Evolutionary conservation across 2,329 filamentous ascomycete species (phyloP), one percentile per base, ranked within the genome.

Genomic region (Fusarium compactum): DNA sequence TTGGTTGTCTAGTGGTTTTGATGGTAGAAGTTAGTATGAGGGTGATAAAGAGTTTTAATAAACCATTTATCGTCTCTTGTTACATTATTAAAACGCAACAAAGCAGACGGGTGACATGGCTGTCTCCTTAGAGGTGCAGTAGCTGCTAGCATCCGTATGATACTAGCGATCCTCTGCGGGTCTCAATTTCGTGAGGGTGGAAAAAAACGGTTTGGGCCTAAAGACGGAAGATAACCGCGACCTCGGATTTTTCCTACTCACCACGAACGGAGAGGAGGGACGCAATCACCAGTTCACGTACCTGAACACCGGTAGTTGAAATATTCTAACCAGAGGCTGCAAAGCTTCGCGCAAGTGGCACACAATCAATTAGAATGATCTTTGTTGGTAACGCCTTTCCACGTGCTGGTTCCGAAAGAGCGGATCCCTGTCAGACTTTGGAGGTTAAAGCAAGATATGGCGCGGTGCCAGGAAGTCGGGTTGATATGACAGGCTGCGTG

Each of bases 391-490:
- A 70, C 62, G 60, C 38, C 50, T 45, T 63, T 72, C 68, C 72
- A 74, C 70, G 72, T 74, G 68, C 62, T 64, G 58, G 57, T 74
- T 65, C 70, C 72, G 57, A 58, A 55, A 62, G 62, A 46, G 58
- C 65, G 72, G 72, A 71, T 66, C 72, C 72, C 68, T 61, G 68
- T 65, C 65, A 70, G 66, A 70, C 47, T 72, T 69, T 65, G 22
- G 51, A 65, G 52, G 55, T 69, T 56, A 58, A 46, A 59, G 62
- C 55, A 60, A 59, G 38, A 67, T 67, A 58, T 44, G 47, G 60
- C 59, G 45, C 57, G 40, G 57, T 65, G 62, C 51, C 55, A 52
- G 48, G 32, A 59, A 34, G 55, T 59, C 50, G 51, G 48, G 53
- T 61, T 56, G 61, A 53, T 58, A 65, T 51, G 55, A 60, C 58